Percentiles rank a stretch among this genome's conserved stretches.
Evolutionary conservation across 2,329 filamentous ascomycete genomes (phyloP).

Genomic region (Botrytis medusae): DNA sequence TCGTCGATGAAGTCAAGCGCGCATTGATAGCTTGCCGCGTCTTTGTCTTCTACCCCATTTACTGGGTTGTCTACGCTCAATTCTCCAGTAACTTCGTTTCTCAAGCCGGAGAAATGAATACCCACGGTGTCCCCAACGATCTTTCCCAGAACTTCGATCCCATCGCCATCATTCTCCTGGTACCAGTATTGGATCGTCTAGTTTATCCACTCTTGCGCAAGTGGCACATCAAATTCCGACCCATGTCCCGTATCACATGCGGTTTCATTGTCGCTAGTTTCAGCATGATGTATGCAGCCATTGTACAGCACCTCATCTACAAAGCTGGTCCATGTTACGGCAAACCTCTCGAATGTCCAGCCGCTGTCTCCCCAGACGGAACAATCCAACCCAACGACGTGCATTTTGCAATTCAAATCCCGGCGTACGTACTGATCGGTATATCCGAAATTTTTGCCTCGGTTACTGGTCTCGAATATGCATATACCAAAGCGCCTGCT

Average conservation of each 20-base stretch:
- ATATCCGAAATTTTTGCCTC: slow-evolving; percentile 59
- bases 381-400: slow-evolving; percentile 29
- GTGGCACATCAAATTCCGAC: slow-evolving; percentile 55
- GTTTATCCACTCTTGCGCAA: slow-evolving; percentile 58
- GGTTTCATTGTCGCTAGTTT: slow-evolving; percentile 54
- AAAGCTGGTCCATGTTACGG: slow-evolving; percentile 57
- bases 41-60: slow-evolving; percentile 60
- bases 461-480: slow-evolving; percentile 68
- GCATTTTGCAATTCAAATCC: slow-evolving; percentile 47
- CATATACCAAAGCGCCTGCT: slow-evolving; percentile 73
- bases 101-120: slow-evolving; percentile 56
- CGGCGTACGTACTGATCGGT: slow-evolving; percentile 50
- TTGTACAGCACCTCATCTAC: slow-evolving; percentile 52
- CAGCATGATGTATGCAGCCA: slow-evolving; percentile 19
- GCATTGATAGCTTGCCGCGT: slow-evolving; percentile 56
- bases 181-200: slow-evolving; percentile 52
- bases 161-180: slow-evolving; percentile 57
- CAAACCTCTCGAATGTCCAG: slow-evolving; percentile 34
- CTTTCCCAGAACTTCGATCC: slow-evolving; percentile 60
- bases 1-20: slow-evolving; percentile 48
- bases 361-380: slow-evolving; percentile 5
- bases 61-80: slow-evolving; percentile 46
- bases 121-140: slow-evolving; percentile 58
- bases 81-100: slow-evolving; percentile 59
- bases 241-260: slow-evolving; percentile 56